These are phyloP conservation scores for Coniosporium apollinis DNA, from an alignment of 495 filamentous ascomycete genomes.

Conservation along the genomic window DNA sequence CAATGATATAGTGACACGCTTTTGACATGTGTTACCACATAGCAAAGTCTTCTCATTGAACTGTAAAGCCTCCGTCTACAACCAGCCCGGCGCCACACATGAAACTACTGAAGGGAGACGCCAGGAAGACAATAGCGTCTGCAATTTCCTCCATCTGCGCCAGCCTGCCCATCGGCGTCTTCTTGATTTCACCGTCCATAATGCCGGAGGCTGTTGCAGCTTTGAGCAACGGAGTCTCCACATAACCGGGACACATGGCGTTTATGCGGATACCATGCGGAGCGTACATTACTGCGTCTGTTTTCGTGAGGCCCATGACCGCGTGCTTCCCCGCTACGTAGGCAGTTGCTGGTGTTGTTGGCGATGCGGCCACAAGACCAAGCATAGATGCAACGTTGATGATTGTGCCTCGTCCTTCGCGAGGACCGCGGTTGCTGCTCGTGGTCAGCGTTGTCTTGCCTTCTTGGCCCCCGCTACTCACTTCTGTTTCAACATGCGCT, in stretches of 20 bases:
- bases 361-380: constrained; percentile 12
- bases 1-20: too few relatives aligned
- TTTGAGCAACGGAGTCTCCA: constrained; percentile 26
- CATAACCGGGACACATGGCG: constrained; percentile 32
- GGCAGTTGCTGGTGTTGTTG: constrained; percentile 14
- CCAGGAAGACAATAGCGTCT: constrained; percentile 21
- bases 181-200: constrained; percentile 20
- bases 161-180: constrained; percentile 19
- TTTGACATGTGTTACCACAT: too few relatives aligned
- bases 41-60: not conserved
- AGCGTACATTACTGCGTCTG: constrained; percentile 30
- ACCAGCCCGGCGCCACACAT: constrained; percentile 19
- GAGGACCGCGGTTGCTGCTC: constrained; percentile 1
- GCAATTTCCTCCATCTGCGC: constrained; percentile 24
- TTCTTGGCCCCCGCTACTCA: constrained; percentile 16
- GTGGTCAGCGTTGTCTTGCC: not conserved
- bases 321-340: constrained; percentile 31
- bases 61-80: constrained; percentile 14
- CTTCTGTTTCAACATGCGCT: constrained; percentile 10
- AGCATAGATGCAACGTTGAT: constrained; percentile 21
- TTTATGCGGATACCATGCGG: constrained; percentile 32
- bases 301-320: constrained; percentile 28
- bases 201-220: constrained; percentile 6
- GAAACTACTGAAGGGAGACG: constrained; percentile 26
- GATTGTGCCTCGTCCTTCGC: constrained; percentile 16